Base-by-base conservation (phyloP, 345 rosid species). In the Aquilaria malaccensis region DNA sequence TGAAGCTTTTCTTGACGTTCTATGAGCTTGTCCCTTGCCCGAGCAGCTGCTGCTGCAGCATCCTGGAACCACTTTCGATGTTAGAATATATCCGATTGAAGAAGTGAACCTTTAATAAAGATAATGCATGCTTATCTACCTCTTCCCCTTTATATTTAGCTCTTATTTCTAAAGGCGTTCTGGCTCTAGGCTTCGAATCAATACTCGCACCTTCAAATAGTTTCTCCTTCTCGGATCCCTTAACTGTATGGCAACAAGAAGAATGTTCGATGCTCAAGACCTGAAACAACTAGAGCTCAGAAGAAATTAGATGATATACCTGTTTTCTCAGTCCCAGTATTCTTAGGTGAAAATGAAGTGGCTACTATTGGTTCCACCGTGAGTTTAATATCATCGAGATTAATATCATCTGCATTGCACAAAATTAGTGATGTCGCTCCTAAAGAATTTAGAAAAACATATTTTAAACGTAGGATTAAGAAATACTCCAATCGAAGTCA, bases 141-240 rank as follows among this genome's bases (percentile, higher is more conserved):
- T 70, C 85, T 47, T 82, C 67, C 64, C 80, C 85, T 71, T 82
- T 73, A 76, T 94, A 94, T 76, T 89, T 87, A 22, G 96, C 91
- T 63, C 80, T 83, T 52, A 94, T 90, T 81, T 94, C 97, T 61
- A 87, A 90, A 11, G 83, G 77, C 49, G 99, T 79, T 81, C 92
- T 84, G 12, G 64, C 62, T 77, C 53, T 77, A 13, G 97, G 99
- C 43, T 77, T 80, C 61, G 79, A 55, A 70, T 79, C 79, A 47
- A 72, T 48, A 64, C 74, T 69, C 32, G 79, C 85, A 67, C 91
- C 94, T 68, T 87, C 93, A 32, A 92, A 87, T 58, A 87, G 70
- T 71, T 61, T 83, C 62, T 85, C 87, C 74, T 67, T 82, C 52
- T 89, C 85, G 2, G 70, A 65, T 70, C 70, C 64, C 70, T 76